These are phyloP conservation scores for Poronia punctata DNA, from an alignment of 495 filamentous ascomycete genomes.

Conservation along the genomic window DNA sequence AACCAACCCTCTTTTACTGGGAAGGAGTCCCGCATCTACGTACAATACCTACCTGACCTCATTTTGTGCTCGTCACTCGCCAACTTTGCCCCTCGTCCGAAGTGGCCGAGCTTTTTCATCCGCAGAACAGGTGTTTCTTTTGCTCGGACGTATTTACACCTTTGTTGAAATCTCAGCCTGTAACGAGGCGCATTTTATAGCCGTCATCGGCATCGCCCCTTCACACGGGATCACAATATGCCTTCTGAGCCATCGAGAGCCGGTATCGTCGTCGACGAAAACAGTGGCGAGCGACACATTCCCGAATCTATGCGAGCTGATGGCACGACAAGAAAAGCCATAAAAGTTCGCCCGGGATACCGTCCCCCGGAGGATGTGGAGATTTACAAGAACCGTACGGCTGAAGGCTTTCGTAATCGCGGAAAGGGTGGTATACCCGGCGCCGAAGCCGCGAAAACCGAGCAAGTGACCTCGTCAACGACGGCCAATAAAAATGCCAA, in stretches of 20 bases:
- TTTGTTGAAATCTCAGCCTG: too few species aligned
- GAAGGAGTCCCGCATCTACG: too few species aligned
- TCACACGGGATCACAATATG: too few species aligned
- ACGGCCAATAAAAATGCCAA: constrained; percentile 89
- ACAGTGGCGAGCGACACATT: constrained; percentile 76
- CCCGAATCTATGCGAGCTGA: constrained; percentile 82
- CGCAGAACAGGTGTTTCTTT: too few species aligned
- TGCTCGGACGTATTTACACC: too few species aligned
- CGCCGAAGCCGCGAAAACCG: constrained; percentile 57
- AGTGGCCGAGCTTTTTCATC: too few species aligned
- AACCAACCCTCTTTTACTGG: too few species aligned
- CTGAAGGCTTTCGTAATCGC: constrained; percentile 77
- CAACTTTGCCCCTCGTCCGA: too few species aligned
- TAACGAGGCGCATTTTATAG: too few species aligned
- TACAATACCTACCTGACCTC: too few species aligned
- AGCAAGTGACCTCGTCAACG: constrained; percentile 36
- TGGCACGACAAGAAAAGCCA: constrained; percentile 82
- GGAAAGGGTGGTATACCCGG: constrained; percentile 72
- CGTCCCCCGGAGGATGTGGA: constrained; percentile 93
- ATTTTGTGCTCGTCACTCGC: too few species aligned
- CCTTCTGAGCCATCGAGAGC: constrained; percentile 45
- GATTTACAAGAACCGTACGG: constrained; percentile 87
- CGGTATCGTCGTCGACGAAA: constrained; percentile 68
- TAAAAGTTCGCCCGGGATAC: constrained; percentile 88
- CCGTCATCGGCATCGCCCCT: too few species aligned